Evolutionary conservation across 306 rosid genomes (phyloP), one percentile per base, ranked within the genome.

Genomic region (Cicer judaicum): DNA sequence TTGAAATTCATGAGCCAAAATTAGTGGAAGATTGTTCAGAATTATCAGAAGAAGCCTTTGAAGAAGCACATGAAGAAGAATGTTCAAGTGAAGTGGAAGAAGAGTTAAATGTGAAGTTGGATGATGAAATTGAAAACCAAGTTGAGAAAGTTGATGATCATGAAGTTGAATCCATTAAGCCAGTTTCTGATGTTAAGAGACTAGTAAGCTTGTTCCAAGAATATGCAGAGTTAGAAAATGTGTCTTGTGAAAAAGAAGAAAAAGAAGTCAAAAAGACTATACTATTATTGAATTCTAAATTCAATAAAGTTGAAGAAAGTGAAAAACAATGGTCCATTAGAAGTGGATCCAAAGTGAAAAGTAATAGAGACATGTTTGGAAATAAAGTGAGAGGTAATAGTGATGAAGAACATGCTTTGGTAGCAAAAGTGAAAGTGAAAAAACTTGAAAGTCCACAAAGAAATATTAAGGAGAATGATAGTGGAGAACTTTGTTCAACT

Each of bases 291-390:
- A 82, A 57, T 78, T n/a, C 69, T 47, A 75, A 81, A 59, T 56
- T 72, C 80, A 59, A 91, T 56, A 84, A 91, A 85, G 90, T 84
- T n/a, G 88, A 83, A 72, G 87, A 86, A 66, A 64, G 42, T 11
- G 71, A 83, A 86, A 86, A 60, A 64, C 74, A 68, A 61, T 14
- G 18, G 82, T 14, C 75, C 71, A 19, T 49, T 56, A 71, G 82
- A 81, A 77, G 52, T 40, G 90, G 76, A 89, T 88, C 90, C 86
- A 85, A 84, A 75, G 88, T 74, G 47, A 18, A 21, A 39, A 10
- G 36, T 55, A 16, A 38, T 55, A 64, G 59, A 63, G 64, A 19
- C 43, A 57, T 13, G 14, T 68, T 64, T 21, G 24, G 29, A 13
- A 65, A 36, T 19, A 76, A 63, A 81, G 80, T 29, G 18, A 66